These are phyloP conservation scores for Ambrosiella cleistominuta DNA, from an alignment of 2,329 filamentous ascomycete genomes.

Conservation along the genomic window DNA sequence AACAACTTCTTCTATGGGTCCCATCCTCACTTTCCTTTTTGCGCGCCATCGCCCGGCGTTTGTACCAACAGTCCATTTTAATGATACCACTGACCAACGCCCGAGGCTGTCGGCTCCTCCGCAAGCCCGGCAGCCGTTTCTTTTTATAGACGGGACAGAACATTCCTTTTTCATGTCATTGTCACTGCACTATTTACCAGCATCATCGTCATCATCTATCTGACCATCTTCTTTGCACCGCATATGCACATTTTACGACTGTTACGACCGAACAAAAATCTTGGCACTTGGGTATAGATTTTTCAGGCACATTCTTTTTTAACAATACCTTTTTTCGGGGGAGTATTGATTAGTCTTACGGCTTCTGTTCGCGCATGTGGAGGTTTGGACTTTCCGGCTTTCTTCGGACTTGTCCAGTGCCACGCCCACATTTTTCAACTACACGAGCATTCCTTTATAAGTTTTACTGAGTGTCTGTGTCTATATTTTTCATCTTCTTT, in stretches of 20 bases:
- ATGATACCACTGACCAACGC: slow-evolving; percentile 8
- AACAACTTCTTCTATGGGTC: not conserved
- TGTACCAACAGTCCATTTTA: slow-evolving; percentile 5
- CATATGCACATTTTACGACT: slow-evolving; percentile 12
- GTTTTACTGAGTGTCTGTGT: slow-evolving; percentile 3
- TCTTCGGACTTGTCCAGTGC: not conserved
- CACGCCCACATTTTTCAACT: not conserved
- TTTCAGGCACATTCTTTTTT: slow-evolving; percentile 12
- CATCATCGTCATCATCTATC: slow-evolving; percentile 2
- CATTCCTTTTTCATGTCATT: slow-evolving; percentile 8
- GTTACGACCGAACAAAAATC: slow-evolving; percentile 14
- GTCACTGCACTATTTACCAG: not conserved
- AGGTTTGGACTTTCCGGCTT: not conserved
- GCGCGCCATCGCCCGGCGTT: slow-evolving; percentile 1
- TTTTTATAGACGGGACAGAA: slow-evolving; percentile 7
- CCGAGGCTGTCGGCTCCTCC: not conserved
- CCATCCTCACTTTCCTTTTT: not conserved
- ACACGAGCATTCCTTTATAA: not conserved
- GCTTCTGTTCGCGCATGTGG: not conserved
- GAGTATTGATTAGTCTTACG: not conserved
- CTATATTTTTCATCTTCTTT: not conserved
- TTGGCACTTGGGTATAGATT: slow-evolving; percentile 11
- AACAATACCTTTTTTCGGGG: not conserved
- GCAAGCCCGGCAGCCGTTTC: not conserved
- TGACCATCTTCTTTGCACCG: not conserved